Evolutionary conservation across 768 basidiomycete genomes (phyloP).

Genomic region (Russula foetens): DNA sequence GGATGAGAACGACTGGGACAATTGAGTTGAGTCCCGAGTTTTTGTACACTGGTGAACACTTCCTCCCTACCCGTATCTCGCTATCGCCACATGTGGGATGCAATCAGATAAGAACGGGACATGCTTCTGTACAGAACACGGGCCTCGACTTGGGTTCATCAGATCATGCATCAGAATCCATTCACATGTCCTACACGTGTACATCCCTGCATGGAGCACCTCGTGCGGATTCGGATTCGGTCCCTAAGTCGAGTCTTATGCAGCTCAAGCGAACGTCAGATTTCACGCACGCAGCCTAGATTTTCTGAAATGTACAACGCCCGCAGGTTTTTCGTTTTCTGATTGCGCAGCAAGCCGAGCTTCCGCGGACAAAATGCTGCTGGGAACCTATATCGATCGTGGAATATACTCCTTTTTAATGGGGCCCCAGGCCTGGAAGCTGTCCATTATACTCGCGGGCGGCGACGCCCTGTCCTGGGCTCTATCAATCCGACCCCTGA

Average conservation of each 20-base stretch:
- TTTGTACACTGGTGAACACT: neutral
- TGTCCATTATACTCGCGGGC: neutral
- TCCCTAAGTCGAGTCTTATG: neutral
- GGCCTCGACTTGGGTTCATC: neutral
- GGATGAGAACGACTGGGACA: neutral
- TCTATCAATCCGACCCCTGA: neutral
- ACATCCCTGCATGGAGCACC: neutral
- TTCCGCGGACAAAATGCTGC: conserved; percentile 13
- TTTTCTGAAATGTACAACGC: neutral
- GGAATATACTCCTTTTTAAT: conserved; percentile 1
- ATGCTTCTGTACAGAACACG: neutral
- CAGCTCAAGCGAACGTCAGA: neutral
- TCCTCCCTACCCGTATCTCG: neutral
- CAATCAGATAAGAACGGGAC: neutral
- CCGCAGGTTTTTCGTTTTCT: neutral
- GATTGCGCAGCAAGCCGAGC: conserved; percentile 1
- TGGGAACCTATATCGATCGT: conserved; percentile 1
- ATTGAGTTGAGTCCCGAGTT: neutral
- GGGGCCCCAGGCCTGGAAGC: neutral
- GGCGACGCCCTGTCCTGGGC: neutral
- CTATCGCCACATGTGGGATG: neutral
- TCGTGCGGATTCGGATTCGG: neutral
- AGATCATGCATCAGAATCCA: too few relatives aligned
- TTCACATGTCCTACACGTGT: neutral
- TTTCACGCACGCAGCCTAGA: conserved; percentile 7